These are phyloP conservation scores for Aspergillus chevalieri DNA, from an alignment of 2,329 filamentous ascomycete species.

Conservation along the genomic window DNA sequence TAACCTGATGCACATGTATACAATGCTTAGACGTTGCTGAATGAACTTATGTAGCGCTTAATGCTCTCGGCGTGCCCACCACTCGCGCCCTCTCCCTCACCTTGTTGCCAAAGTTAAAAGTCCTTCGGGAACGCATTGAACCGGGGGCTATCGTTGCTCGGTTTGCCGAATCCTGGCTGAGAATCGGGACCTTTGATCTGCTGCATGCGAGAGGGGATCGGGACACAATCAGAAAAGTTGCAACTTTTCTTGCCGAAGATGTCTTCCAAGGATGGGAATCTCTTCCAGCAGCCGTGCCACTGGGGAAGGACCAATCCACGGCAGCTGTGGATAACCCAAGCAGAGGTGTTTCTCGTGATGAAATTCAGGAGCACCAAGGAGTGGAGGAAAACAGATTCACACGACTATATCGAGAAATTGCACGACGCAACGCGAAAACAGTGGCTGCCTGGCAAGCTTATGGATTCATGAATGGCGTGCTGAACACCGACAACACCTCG, in stretches of 20 bases:
- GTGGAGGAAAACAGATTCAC: slow-evolving; percentile 78
- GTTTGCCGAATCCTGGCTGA: slow-evolving; percentile 85
- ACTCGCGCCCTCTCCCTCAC: slow-evolving; percentile 82
- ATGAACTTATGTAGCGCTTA: slow-evolving; percentile 45
- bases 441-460: slow-evolving; percentile 96
- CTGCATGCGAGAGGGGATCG: slow-evolving; percentile 75
- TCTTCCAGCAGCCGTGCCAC: slow-evolving; percentile 56
- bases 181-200: slow-evolving; percentile 96
- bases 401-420: slow-evolving; percentile 80
- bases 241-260: slow-evolving; percentile 79
- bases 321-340: slow-evolving; percentile 39
- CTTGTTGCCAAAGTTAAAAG: slow-evolving; percentile 64
- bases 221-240: slow-evolving; percentile 63
- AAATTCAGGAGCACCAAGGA: slow-evolving; percentile 61
- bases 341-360: slow-evolving; percentile 51
- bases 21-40: slow-evolving; percentile 1
- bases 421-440: slow-evolving; percentile 74
- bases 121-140: slow-evolving; percentile 73
- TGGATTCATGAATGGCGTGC: slow-evolving; percentile 97
- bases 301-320: slow-evolving; percentile 35
- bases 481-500: slow-evolving; percentile 97
- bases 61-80: slow-evolving; percentile 77
- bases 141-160: slow-evolving; percentile 88
- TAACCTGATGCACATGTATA: neutral
- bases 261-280: slow-evolving; percentile 82